Percentiles rank a stretch among this genome's conserved stretches.
Conservation (phyloP, 2,329 filamentous ascomycete genomes). For the Colletotrichum sp. region DNA sequence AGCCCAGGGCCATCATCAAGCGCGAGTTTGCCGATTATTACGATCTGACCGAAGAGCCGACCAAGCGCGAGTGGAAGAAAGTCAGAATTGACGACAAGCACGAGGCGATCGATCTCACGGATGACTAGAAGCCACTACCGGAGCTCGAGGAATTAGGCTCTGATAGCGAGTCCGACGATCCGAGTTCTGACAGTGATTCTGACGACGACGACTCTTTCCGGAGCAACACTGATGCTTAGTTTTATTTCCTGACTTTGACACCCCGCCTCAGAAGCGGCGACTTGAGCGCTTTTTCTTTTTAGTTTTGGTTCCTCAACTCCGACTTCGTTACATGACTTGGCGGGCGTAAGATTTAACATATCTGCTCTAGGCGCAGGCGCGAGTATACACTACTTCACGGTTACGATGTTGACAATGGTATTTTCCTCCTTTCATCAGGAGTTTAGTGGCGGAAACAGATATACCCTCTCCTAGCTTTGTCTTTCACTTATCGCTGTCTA, state of each 20-base stretch:
- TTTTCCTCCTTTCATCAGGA: background rate
- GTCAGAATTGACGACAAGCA: conserved; percentile 10
- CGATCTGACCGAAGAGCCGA: conserved; percentile 13
- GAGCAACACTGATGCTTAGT: background rate
- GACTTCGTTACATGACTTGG: background rate
- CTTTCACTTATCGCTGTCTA: background rate
- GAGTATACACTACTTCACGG: background rate
- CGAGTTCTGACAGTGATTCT: background rate
- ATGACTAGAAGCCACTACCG: conserved; percentile 5
- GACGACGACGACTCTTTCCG: background rate
- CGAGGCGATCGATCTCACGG: conserved; percentile 20
- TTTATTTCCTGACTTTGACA: background rate
- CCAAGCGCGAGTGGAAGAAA: conserved; percentile 19
- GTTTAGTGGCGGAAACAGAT: background rate
- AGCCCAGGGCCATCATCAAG: conserved; percentile 8
- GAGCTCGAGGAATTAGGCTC: background rate
- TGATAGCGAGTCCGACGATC: background rate
- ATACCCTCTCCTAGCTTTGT: conserved; percentile 1
- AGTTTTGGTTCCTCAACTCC: background rate
- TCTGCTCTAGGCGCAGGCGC: background rate
- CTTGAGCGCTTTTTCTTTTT: background rate
- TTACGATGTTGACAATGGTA: background rate
- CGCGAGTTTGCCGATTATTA: conserved; percentile 12
- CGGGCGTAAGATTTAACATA: background rate
- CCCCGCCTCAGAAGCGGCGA: background rate